phyloP scores from a whole-genome alignment of 176 grass and related monocot species.

The Carex littledalei region DNA sequence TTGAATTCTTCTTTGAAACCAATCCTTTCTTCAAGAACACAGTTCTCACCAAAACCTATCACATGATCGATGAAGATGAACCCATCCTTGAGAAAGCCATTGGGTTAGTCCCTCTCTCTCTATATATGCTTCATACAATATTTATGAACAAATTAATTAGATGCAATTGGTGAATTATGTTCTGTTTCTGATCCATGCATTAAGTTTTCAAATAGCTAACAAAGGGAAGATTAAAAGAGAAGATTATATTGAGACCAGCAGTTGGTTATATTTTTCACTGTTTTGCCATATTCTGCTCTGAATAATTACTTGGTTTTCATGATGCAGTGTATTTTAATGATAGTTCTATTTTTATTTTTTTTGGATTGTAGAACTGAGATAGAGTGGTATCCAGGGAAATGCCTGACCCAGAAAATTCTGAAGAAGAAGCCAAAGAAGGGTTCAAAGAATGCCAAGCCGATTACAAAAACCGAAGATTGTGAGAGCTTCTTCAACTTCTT shows the following conservation, averaged over 20 bases:
- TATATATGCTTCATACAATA: background rate
- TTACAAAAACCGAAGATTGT: conserved; percentile 84
- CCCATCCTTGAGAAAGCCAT: conserved; percentile 94
- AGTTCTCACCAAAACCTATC: conserved; percentile 83
- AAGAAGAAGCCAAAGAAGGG: conserved; percentile 97
- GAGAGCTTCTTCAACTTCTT: conserved; percentile 99
- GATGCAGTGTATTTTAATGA: background rate
- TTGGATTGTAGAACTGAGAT: conserved; percentile 59
- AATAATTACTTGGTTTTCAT: background rate
- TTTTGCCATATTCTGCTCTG: background rate
- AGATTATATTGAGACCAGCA: background rate
- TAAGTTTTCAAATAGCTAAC: background rate
- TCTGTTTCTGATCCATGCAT: background rate
- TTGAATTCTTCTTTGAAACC: conserved; percentile 74
- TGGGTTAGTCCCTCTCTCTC: conserved; percentile 35
- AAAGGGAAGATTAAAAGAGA: background rate
- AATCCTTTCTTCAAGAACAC: conserved; percentile 91
- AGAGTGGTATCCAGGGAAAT: conserved; percentile 78
- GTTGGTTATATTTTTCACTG: background rate
- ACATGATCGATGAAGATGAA: conserved; percentile 93
- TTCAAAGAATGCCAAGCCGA: conserved; percentile 77
- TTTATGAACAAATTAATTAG: background rate
- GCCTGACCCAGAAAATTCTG: conserved; percentile 86
- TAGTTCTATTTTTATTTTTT: background rate
- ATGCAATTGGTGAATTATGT: background rate